Evolutionary conservation across 129 eudicot species (phyloP).

Genomic region (Pittosporum tobira): DNA sequence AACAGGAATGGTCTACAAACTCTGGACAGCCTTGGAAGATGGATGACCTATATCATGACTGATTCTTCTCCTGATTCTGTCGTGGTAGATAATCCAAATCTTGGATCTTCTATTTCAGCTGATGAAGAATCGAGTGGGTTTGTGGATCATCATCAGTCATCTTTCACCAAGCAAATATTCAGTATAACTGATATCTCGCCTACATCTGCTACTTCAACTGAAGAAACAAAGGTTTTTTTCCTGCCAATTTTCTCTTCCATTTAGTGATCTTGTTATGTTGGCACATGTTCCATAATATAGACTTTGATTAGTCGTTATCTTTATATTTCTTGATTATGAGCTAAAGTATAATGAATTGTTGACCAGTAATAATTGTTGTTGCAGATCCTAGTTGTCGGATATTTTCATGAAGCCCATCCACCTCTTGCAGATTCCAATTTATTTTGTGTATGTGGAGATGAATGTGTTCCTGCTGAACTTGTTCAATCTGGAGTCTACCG

Average conservation of each 20-base stretch:
- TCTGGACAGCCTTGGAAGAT: conserved; percentile 73
- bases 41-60: conserved; percentile 56
- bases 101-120: conserved; percentile 32
- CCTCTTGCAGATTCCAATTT: conserved; percentile 40
- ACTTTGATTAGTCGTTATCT: no score
- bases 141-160: conserved; percentile 23
- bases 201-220: conserved; percentile 67
- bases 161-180: conserved; percentile 41
- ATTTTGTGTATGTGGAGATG: conserved; percentile 62
- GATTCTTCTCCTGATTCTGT: conserved; percentile 50
- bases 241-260: conserved; percentile 2
- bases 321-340: no score
- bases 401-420: conserved; percentile 44
- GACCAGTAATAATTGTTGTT: conserved; percentile 14
- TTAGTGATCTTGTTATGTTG: background rate
- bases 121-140: conserved; percentile 24
- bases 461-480: conserved; percentile 47
- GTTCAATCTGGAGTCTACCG: conserved; percentile 82
- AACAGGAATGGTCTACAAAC: conserved; percentile 33
- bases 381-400: conserved; percentile 79
- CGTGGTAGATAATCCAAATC: conserved; percentile 34
- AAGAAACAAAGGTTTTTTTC: conserved; percentile 77
- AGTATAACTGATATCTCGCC: conserved; percentile 78
- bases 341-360: conserved; percentile 12
- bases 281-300: background rate